A percentile compares a stretch with the other conserved stretches of the same genome.
Conservation (phyloP, 805 yeast species). For the Limtongia smithiae region DNA sequence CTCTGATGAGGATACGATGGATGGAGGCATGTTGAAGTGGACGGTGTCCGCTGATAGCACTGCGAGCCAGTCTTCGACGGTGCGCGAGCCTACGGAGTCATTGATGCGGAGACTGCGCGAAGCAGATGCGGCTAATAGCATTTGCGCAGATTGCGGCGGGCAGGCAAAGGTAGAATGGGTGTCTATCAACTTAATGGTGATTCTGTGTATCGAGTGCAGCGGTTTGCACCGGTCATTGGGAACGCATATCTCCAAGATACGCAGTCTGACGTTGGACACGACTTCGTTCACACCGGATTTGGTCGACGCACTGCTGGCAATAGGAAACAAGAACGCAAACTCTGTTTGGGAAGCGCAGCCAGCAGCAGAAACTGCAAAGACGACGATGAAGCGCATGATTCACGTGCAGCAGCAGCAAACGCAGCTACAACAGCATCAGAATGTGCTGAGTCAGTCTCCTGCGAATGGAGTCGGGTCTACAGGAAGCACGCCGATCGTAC, state of each 20-base stretch:
- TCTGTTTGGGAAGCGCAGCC: constrained; percentile 53
- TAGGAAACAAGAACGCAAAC: constrained; percentile 55
- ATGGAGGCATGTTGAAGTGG: background rate
- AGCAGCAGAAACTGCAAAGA: constrained; percentile 27
- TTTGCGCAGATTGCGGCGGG: constrained; percentile 79
- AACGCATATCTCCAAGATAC: constrained; percentile 70
- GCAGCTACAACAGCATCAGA: constrained; percentile 1
- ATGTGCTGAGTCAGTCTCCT: background rate
- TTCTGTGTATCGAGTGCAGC: constrained; percentile 79
- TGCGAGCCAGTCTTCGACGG: background rate
- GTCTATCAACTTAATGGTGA: constrained; percentile 66
- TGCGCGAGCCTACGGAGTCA: constrained; percentile 4
- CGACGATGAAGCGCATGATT: constrained; percentile 34
- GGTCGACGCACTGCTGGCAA: constrained; percentile 52
- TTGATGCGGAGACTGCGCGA: constrained; percentile 20
- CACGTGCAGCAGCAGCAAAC: background rate
- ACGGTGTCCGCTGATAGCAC: background rate
- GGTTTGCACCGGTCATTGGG: constrained; percentile 88
- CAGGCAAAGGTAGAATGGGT: constrained; percentile 76
- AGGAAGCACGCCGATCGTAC: background rate
- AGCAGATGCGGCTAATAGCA: constrained; percentile 49
- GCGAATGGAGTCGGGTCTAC: background rate
- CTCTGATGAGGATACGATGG: background rate
- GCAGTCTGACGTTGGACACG: constrained; percentile 73
- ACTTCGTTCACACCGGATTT: constrained; percentile 55